Conservation (phyloP, 208 protist genomes). For the Leishmania turanica region DNA sequence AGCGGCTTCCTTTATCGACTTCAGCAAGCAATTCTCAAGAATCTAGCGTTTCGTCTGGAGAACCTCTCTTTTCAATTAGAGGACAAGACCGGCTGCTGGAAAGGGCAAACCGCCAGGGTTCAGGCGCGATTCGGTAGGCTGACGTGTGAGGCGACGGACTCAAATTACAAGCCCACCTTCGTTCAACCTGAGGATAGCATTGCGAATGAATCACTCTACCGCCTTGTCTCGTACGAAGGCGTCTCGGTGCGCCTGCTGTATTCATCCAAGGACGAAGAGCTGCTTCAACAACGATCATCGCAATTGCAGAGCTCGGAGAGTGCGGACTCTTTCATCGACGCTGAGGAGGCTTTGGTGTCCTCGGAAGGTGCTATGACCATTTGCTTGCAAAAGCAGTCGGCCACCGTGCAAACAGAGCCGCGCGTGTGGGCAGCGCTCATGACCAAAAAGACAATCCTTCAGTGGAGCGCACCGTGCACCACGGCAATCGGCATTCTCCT, state of each 20-base stretch:
- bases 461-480: conserved; percentile 10
- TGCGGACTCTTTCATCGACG: not conserved
- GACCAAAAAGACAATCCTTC: not conserved
- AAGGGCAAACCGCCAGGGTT: conserved; percentile 23
- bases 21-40: conserved; percentile 63
- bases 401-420: not conserved
- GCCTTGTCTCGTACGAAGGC: conserved; percentile 35
- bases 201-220: conserved; percentile 15
- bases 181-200: conserved; percentile 16
- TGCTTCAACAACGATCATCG: not conserved
- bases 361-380: conserved; percentile 15
- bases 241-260: conserved; percentile 11
- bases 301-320: not conserved
- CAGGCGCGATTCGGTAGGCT: conserved; percentile 29
- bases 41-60: conserved; percentile 53
- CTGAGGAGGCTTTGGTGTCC: conserved; percentile 5
- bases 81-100: conserved; percentile 38
- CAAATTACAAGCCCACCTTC: conserved; percentile 30
- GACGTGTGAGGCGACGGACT: conserved; percentile 44
- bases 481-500: conserved; percentile 14
- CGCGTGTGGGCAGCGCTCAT: conserved; percentile 3
- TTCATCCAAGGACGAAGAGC: not conserved
- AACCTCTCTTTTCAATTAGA: conserved; percentile 51
- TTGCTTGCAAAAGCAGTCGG: not conserved
- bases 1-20: conserved; percentile 53